phyloP scores from a whole-genome alignment of 2,329 filamentous ascomycete species.

The Penicillium sp. region DNA sequence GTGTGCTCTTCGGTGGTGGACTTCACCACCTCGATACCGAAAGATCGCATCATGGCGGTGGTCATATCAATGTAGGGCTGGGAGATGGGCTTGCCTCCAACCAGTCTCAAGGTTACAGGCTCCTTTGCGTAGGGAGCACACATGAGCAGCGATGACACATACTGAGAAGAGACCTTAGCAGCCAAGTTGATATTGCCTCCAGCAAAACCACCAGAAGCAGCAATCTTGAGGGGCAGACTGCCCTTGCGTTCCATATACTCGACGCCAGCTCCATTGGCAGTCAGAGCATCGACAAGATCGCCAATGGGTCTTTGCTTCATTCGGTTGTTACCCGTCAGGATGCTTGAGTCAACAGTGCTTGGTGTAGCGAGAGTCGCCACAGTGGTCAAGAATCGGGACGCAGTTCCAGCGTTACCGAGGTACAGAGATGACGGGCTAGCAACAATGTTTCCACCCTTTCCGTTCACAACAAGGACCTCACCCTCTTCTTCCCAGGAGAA shows the following conservation, averaged over 20 bases:
- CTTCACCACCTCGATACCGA: conserved; percentile 76
- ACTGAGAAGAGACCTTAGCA: conserved; percentile 97
- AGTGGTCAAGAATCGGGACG: conserved; percentile 90
- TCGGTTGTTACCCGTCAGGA: conserved; percentile 88
- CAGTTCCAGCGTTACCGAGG: conserved; percentile 93
- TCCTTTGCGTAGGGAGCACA: conserved; percentile 95
- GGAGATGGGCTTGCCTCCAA: conserved; percentile 96
- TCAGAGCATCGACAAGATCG: conserved; percentile 84
- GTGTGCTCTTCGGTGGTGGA: conserved; percentile 81
- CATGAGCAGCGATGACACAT: conserved; percentile 95
- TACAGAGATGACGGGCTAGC: conserved; percentile 79
- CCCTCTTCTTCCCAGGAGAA: conserved; percentile 95
- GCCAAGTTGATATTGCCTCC: conserved; percentile 89
- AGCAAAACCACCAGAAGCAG: conserved; percentile 76
- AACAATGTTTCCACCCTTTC: conserved; percentile 80
- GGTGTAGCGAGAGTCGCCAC: conserved; percentile 81
- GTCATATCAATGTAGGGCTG: conserved; percentile 99
- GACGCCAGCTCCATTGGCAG: conserved; percentile 80
- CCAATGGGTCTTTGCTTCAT: conserved; percentile 97
- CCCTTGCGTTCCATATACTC: conserved; percentile 81
- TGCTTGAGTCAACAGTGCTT: conserved; percentile 62
- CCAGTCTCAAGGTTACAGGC: conserved; percentile 81
- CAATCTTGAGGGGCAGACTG: conserved; percentile 79
- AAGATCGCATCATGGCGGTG: conserved; percentile 92
- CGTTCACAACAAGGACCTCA: conserved; percentile 83